Base-by-base conservation (phyloP, 139 green algal species). In the Limnomonas spitsbergensis region DNA sequence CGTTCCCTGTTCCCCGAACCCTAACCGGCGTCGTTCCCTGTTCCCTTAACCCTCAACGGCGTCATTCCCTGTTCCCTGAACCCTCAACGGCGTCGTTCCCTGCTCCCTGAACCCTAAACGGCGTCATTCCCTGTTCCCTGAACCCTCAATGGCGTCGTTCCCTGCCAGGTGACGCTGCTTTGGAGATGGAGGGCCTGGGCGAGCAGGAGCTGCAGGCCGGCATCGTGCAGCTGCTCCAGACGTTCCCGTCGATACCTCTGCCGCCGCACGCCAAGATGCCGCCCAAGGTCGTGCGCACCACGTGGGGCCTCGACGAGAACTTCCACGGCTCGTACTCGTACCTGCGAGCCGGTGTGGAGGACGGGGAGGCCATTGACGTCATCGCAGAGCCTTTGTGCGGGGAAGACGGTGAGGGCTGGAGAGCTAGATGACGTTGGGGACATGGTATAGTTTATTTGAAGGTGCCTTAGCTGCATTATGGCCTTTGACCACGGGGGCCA, bases 301-400 rank as follows among this genome's bases (percentile, higher is more conserved):
- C n/a, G 2, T 90, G 86, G 86, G 80, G 78, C 34, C 38, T 2
- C 1, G 76, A 83, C 68, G 53, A 71, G 0, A 76, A 68, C 20
- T 87, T 81, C 72, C 42, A 7, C 1, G 86, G 86, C 67, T 80
- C 47, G 42, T 90, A 91, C 78, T 76, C 35, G 6, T 91, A 90
- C 76, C 56, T 85, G 3, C 32, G 66, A 0, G 53, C 61, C 0
- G 66, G 36, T 2, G 40, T 67, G 31, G 75, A 73, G 1, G 70
- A 32, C 1, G 79, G 42, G 1, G 76, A 87, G 2, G 74, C 77
- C 35, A 75, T 79, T 20, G 82, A 86, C 1, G 36, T 35, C 2
- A 39, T 91, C 0, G 72, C 72, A 9, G 77, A 79, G 47, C 80
- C 83, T 31, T 29, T 90, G 24, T 73, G 69, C 24, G 36, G 40